Conservation (phyloP, 2,329 filamentous ascomycete genomes). For the Hypoxylon sp. region DNA sequence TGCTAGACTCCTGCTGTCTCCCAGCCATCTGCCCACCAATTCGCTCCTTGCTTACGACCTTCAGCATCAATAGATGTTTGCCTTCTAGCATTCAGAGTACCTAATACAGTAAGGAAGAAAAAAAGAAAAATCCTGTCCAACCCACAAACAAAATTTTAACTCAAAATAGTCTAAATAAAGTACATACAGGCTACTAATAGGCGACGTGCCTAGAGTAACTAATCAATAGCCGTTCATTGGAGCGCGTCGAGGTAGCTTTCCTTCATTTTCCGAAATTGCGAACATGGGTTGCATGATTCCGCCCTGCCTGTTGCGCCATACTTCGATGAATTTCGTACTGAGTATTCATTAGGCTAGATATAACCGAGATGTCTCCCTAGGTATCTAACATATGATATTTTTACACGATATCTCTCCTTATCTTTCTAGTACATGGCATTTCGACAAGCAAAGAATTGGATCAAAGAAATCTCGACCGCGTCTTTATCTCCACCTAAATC, state of each 20-base stretch:
- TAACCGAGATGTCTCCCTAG: constrained; percentile 20
- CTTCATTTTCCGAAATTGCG: constrained; percentile 41
- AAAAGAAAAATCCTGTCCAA: not conserved
- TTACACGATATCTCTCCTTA: constrained; percentile 14
- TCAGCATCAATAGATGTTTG: constrained; percentile 16
- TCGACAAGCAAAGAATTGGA: constrained; percentile 8
- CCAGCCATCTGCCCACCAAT: constrained; percentile 17
- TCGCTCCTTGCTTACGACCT: not conserved
- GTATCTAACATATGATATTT: constrained; percentile 12
- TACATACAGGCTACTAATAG: constrained; percentile 1
- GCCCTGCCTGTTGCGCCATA: constrained; percentile 19
- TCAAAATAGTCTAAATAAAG: not conserved
- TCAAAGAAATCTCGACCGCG: constrained; percentile 27
- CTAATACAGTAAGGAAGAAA: not conserved
- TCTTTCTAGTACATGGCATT: constrained; percentile 1
- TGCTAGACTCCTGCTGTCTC: constrained; percentile 21
- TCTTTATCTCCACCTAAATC: constrained; percentile 35
- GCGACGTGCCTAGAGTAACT: not conserved
- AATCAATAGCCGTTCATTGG: constrained; percentile 14
- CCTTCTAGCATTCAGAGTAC: not conserved
- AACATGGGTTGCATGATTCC: constrained; percentile 20
- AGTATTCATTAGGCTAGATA: constrained; percentile 18
- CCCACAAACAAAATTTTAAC: constrained; percentile 8
- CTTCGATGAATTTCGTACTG: constrained; percentile 15
- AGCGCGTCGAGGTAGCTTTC: constrained; percentile 29